Percentiles rank a stretch among this genome's conserved stretches.
phyloP scores from a whole-genome alignment of 306 rosid species.

The Vicia villosa region DNA sequence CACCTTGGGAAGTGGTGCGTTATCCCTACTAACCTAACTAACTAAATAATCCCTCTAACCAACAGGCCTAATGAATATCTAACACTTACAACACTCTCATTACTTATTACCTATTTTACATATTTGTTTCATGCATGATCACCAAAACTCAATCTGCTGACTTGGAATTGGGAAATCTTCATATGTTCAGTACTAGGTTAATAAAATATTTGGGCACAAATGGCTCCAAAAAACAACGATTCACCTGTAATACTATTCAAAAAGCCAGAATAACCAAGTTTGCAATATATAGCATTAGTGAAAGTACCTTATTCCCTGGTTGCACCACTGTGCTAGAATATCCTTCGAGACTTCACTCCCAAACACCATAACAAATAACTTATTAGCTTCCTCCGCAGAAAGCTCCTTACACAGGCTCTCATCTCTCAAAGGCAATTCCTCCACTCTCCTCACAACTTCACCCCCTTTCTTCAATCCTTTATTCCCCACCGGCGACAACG shows the following conservation, averaged over 20 bases:
- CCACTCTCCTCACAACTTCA: slow-evolving; percentile 46
- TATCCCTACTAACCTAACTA: background rate
- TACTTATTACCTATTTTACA: background rate
- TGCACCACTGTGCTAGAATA: slow-evolving; percentile 91
- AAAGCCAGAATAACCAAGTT: slow-evolving; percentile 9
- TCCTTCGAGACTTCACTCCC: slow-evolving; percentile 78
- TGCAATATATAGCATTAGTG: background rate
- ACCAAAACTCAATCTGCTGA: background rate
- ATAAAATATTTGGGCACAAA: background rate
- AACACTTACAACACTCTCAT: background rate
- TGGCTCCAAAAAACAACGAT: background rate
- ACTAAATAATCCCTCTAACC: background rate
- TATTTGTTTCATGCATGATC: slow-evolving; percentile 1
- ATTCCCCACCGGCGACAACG: slow-evolving; percentile 7
- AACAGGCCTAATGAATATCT: background rate
- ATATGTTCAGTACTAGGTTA: background rate
- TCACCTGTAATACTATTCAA: background rate
- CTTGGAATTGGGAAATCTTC: background rate
- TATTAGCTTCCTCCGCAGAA: slow-evolving; percentile 61
- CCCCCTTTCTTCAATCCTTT: slow-evolving; percentile 34
- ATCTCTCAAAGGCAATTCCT: slow-evolving; percentile 41
- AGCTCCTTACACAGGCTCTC: slow-evolving; percentile 62
- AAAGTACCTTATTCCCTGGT: slow-evolving; percentile 89
- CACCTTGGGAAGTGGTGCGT: background rate
- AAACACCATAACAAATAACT: slow-evolving; percentile 80